A percentile compares a stretch with the other conserved stretches of the same genome.
Evolutionary conservation across 257 asterid species (phyloP).

Genomic region (Gentiana straminea): DNA sequence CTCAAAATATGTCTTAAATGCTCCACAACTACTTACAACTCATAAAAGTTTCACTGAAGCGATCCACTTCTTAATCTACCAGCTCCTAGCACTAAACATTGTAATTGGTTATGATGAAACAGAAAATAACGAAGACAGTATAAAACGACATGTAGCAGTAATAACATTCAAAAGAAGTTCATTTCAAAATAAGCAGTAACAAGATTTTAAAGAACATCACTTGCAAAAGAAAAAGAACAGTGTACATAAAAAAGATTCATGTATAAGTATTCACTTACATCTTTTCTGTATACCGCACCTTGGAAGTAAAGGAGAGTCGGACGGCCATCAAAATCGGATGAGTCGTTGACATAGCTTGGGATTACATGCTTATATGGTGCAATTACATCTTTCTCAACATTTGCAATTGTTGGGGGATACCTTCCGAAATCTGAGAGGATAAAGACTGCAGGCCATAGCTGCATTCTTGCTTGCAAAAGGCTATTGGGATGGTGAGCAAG

Average conservation of each 20-base stretch:
- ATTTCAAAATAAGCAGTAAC: no score
- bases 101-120: no score
- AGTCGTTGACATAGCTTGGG: slow-evolving; percentile 41
- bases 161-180: no score
- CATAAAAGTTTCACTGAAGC: no score
- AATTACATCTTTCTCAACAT: slow-evolving; percentile 78
- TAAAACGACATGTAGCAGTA: no score
- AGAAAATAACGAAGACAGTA: no score
- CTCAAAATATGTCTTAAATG: no score
- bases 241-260: neutral
- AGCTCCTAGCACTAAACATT: no score
- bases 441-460: slow-evolving; percentile 82
- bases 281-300: slow-evolving; percentile 93
- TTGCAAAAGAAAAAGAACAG: neutral
- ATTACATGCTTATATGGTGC: slow-evolving; percentile 85
- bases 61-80: no score
- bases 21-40: no score
- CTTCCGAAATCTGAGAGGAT: slow-evolving; percentile 88
- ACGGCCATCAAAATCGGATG: slow-evolving; percentile 58
- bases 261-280: slow-evolving; percentile 38
- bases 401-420: slow-evolving; percentile 80
- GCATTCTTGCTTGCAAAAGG: slow-evolving; percentile 61
- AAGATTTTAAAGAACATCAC: no score
- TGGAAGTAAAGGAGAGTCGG: slow-evolving; percentile 77
- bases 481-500: slow-evolving; percentile 96